phyloP scores from a whole-genome alignment of 345 rosid genomes.

The Eucalyptus fibrosa region DNA sequence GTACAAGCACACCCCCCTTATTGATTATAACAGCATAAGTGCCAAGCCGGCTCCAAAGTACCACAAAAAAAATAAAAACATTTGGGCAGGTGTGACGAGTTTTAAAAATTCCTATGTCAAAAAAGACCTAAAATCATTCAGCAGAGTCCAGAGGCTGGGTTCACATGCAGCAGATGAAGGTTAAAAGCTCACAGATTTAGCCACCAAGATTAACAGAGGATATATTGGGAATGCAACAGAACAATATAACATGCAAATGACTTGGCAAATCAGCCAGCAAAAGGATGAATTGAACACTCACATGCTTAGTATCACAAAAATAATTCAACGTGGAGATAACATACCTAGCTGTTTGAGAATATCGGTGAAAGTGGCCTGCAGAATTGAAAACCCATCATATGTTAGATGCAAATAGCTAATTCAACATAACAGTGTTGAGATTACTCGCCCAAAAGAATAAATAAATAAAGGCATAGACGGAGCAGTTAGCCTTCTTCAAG shows the following conservation, averaged over 20 bases:
- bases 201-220: not conserved
- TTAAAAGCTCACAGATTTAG: not conserved
- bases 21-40: not conserved
- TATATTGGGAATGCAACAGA: not conserved
- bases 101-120: not conserved
- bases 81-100: not conserved
- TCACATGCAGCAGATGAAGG: not conserved
- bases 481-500: not conserved
- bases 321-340: not conserved
- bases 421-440: not conserved
- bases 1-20: not conserved
- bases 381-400: slow-evolving; percentile 1
- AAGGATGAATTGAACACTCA: not conserved
- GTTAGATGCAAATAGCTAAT: not conserved
- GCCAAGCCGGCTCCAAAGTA: not conserved
- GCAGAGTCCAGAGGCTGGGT: not conserved
- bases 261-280: not conserved
- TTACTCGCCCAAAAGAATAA: not conserved
- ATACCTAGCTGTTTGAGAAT: slow-evolving; percentile 77
- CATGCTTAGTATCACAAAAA: not conserved
- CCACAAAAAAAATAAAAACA: not conserved
- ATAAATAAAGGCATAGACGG: not conserved
- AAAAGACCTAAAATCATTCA: not conserved
- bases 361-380: slow-evolving; percentile 97
- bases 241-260: not conserved